Conservation (phyloP, 441 rosid species). For the Gossypium armourianum region DNA sequence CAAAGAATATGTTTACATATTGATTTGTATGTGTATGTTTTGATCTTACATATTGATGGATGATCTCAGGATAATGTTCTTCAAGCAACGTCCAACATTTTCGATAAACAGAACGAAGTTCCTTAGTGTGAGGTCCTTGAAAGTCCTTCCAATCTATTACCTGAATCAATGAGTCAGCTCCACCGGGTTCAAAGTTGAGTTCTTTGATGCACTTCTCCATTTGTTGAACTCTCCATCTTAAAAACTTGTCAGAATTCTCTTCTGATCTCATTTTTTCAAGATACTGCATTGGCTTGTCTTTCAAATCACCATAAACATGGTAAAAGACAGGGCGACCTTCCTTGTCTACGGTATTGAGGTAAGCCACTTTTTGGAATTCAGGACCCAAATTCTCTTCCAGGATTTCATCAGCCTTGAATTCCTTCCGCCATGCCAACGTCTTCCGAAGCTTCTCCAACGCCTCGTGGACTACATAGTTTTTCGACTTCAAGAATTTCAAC, state of each 20-base stretch:
- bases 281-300: constrained; percentile 21
- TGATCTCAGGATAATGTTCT: constrained; percentile 40
- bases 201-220: constrained; percentile 32
- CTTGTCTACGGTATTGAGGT: constrained; percentile 23
- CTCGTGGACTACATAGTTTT: constrained; percentile 29
- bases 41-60: constrained; percentile 31
- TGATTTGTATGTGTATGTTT: not conserved
- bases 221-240: constrained; percentile 30
- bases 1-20: not conserved
- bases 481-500: constrained; percentile 37
- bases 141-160: constrained; percentile 42
- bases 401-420: constrained; percentile 24
- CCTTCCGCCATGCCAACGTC: constrained; percentile 37
- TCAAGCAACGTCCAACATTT: constrained; percentile 25
- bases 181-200: constrained; percentile 35
- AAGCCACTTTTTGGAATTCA: constrained; percentile 22
- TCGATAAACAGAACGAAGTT: constrained; percentile 22
- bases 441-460: constrained; percentile 44
- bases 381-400: constrained; percentile 23
- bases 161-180: constrained; percentile 35
- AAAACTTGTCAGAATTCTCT: constrained; percentile 23
- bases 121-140: constrained; percentile 27
- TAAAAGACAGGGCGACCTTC: constrained; percentile 42
- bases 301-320: constrained; percentile 27
- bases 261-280: constrained; percentile 22